Evolutionary conservation across 2,329 filamentous ascomycete genomes (phyloP), one percentile per base, ranked within the genome.

Genomic region (Biscogniauxia mediterranea): DNA sequence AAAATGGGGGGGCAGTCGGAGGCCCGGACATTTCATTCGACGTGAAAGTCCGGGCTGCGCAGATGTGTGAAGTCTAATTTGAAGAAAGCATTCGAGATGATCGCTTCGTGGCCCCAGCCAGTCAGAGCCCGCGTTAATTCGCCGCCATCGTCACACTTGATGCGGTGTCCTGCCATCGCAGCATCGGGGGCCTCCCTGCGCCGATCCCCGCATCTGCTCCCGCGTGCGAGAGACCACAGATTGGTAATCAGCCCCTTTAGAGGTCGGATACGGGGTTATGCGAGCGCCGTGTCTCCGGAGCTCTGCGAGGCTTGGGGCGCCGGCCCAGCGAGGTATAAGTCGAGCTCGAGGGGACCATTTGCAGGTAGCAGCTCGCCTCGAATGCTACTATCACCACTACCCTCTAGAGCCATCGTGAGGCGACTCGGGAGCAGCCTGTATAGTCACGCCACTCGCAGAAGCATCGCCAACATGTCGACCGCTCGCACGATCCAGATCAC

Each of bases 401-500:
- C 38, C 26, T 28, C 26, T 28, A 61, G 56, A 62, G n/a, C 15
- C 38, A 4, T 17, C 38, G 4, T 42, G 13, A 11, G 38, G 13
- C 38, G 38, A 13, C 9, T 42, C 5, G 15, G 15, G 13, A 42
- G 17, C 15, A 54, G 52, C 20, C 50, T 19, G 53, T 25, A 53
- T 11, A 65, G 55, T 11, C 21, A 17, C 17, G 50, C 49, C n/a
- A 56, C 54, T 20, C 56, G 57, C 52, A 63, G 23, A 53, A 54
- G 57, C 5, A 38, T 69, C 49, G 60, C 50, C 57, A 74, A 56
- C 52, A 83, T 83, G 79, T 79, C 82, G 1, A 81, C 81, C 2
- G 65, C 82, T 1, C 79, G 77, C 64, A 78, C 75, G 15, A 81
- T 88, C 55, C 70, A 79, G 20, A 75, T 88, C 57, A 70, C 74